Base-by-base conservation (phyloP, 305 asterid species). In the Fraxinus ornus region DNA sequence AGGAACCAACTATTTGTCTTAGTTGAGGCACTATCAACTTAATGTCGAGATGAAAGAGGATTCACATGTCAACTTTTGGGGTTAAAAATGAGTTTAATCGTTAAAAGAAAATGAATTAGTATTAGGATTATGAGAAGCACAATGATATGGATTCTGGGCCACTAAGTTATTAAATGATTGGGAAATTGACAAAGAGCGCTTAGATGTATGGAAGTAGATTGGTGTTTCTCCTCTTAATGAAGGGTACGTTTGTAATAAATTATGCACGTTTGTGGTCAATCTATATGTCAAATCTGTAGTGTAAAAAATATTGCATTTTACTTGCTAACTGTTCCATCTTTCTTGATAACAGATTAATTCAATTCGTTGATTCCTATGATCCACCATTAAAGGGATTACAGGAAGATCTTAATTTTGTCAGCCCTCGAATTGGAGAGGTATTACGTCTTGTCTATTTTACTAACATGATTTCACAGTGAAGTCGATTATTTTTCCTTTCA, bases 381-480 rank as follows among this genome's bases (percentile, higher is more conserved):
- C 98, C 98, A 78, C 97, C 98, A 78, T 81, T 94, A 91, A 97
- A 94, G 93, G 99, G 99, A 86, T 91, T 97, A 84, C 98, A 94
- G 86, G 99, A 97, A 90, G 99, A 97, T 87, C 97, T 97, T 87
- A 97, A 97, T 89, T 94, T 97, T 78, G 99, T 97, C 88, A 94
- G 99, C 87, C 98, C 99, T 89, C 95, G 98, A 85, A 94, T 97
- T 83, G 99, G 99, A 91, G 99, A 97, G 99, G 99, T 96, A 57
- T 79, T 64, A 78, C 75, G 47, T 79, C 70, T 66, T 36, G 57
- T 83, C 64, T 73, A 73, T 84, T 81, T 80, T 81, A 49, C 81
- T 84, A 52, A 36, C 49, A 60, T 77, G 49, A 68, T 79, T 33
- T 24, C 47, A 78, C 62, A 52, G 13, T 78, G 78, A 79, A 74